A percentile compares a stretch with the other conserved stretches of the same genome.
Evolutionary conservation across 129 eudicot genomes (phyloP).

Genomic region (Artemisia argyi): DNA sequence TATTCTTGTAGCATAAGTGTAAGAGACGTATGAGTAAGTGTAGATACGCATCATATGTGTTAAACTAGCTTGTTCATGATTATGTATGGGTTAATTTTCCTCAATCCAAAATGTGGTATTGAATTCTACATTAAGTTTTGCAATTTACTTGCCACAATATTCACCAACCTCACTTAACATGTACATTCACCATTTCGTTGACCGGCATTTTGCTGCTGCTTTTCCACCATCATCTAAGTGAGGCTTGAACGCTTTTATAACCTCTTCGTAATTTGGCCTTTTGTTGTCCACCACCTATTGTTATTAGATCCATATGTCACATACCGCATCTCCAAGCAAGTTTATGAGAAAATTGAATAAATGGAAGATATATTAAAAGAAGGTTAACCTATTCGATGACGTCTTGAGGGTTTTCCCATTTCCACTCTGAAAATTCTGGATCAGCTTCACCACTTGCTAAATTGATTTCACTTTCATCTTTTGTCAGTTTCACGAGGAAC

Average conservation of each 20-base stretch:
- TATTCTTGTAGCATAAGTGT: too few relatives aligned
- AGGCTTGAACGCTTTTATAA: constrained; percentile 65
- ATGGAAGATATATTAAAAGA: not conserved
- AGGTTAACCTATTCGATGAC: constrained; percentile 77
- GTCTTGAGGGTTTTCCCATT: constrained; percentile 90
- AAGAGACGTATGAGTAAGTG: too few relatives aligned
- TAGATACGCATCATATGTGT: too few relatives aligned
- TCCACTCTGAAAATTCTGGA: constrained; percentile 96
- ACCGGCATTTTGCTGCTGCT: constrained; percentile 74
- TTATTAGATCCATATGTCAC: not conserved
- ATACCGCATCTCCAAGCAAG: not conserved
- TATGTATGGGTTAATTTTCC: too few relatives aligned
- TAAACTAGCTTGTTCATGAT: too few relatives aligned
- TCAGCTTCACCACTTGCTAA: constrained; percentile 81
- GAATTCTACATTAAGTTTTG: too few relatives aligned
- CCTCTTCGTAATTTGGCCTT: constrained; percentile 96
- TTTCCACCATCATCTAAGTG: constrained; percentile 44
- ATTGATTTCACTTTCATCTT: constrained; percentile 80
- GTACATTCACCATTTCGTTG: constrained; percentile 79
- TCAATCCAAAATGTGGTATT: too few relatives aligned
- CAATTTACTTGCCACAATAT: too few relatives aligned
- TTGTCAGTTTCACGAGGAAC: constrained; percentile 78
- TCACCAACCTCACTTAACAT: constrained; percentile 14
- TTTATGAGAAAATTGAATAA: not conserved
- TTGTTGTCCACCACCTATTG: constrained; percentile 94